Evolutionary conservation across 1,284 basidiomycete genomes (phyloP), one percentile per base, ranked within the genome.

Genomic region (Microbotryum saponariae): DNA sequence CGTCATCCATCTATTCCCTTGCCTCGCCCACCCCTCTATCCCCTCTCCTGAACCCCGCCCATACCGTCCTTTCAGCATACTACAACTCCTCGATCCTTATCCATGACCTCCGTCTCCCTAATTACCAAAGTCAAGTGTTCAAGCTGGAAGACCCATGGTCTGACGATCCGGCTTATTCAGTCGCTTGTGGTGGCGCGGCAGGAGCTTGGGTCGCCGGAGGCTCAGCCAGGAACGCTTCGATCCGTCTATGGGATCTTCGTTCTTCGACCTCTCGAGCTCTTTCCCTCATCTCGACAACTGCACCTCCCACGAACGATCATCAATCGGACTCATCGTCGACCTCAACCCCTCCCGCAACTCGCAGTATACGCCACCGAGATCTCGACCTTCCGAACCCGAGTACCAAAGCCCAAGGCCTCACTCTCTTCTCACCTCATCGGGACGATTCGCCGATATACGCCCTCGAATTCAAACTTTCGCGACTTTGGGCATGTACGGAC

Each of bases 211-310:
- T 66, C 49, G 51, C 42, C 1, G 58, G 58, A 45, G 65, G 65
- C 1, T 31, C 57, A 10, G 60, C 62, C 1, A 51, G 65, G 14
- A 62, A 66, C 31, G 54, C 59, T 20, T 53, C 59, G 51, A 31
- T 66, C 6, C 56, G 65, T 12, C 4, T 66, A 6, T 66, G 62
- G n/a, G 65, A 66, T 50, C 25, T 66, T 16, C 59, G 65, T 10
- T 16, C 18, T 21, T 42, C 56, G 12, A 8, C 49, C 8, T 16
- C 5, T 42, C 37, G 16, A 14, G 16, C 37, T 18, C 12, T 42
- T 42, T 42, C 37, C 37, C 37, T 6, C 12, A 42, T 42, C 37
- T 42, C 37, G 4, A 42, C 37, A 42, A 42, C 37, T 31, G 31
- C 8, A 31, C 16, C 37, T 6, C 37, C 37, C 16, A 42, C 16